Base-by-base conservation (phyloP, 1,139 yeast genomes). In the Taphrina flavorubra region DNA sequence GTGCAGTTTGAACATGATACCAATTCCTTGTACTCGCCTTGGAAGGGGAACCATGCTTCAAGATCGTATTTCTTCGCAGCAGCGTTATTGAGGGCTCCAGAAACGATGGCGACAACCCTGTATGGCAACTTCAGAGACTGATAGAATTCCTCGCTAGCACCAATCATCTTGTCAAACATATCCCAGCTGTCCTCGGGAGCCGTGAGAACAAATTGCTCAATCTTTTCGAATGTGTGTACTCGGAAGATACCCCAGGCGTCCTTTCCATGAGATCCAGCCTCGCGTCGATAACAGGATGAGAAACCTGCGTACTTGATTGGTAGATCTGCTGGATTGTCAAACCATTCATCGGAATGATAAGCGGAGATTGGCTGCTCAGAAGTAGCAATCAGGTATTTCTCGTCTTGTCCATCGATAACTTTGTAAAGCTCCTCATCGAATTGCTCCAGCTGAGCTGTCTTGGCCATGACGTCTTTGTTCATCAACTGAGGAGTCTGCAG, bases 41-140 rank as follows among this genome's bases (percentile, higher is more conserved):
- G 99, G 90, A 84, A 94, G 77, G 99, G 99, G 96, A 94, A 95
- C 99, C 99, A 94, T 61, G 99, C 99, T 84, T 94, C 99, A 78
- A 94, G 85, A 82, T 94, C 99, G 83, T 88, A 94, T 82, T 94
- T 94, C 85, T 94, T 94, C 74, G 99, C 97, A 72, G 99, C 99
- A 69, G 99, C 98, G 76, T 95, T 94, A 85, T 95, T 95, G 79
- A 95, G 87, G 82, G 94, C 99, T 74, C 99, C 99, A 72, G 97
- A 90, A 72, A 95, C 99, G 80, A 95, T 94, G 74, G 97, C 97
- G 72, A 95, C 99, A 71, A 94, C 95, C 80, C 98, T 87, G 85
- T 94, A 94, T 72, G 99, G 99, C 76, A 94, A 82, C 60, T 92
- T 92, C 75, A 94, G 86, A 49, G 96, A 87, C 82, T 92, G 85